These are phyloP conservation scores for Digitaria exilis DNA, from an alignment of 202 grass and related monocot species.

Conservation along the genomic window DNA sequence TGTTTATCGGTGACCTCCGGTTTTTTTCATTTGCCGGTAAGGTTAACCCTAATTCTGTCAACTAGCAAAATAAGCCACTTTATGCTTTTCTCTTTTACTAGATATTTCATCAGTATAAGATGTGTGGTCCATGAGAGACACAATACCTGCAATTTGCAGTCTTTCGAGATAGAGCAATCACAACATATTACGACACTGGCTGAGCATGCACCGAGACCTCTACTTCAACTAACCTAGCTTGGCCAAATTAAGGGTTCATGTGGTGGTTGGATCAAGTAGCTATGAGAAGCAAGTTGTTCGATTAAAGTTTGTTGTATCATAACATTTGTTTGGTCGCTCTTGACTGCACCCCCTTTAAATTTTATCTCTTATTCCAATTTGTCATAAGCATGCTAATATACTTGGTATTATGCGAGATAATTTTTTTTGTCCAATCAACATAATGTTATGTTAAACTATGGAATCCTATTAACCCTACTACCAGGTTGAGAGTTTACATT, in stretches of 20 bases:
- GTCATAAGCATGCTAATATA: not conserved
- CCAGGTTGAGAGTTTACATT: not conserved
- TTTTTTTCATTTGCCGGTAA: too few relatives aligned
- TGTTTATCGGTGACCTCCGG: too few relatives aligned
- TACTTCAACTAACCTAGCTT: constrained; percentile 12
- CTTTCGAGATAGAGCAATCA: not conserved
- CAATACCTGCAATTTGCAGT: not conserved
- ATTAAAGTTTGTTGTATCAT: not conserved
- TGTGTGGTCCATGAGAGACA: not conserved
- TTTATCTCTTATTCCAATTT: not conserved
- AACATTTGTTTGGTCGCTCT: not conserved
- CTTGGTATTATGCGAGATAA: not conserved
- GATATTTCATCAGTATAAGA: not conserved
- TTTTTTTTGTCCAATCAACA: not conserved
- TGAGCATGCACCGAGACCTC: not conserved
- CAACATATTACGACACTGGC: constrained; percentile 12
- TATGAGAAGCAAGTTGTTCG: not conserved
- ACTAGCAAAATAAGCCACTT: not conserved
- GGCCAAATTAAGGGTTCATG: not conserved
- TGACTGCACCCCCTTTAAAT: not conserved
- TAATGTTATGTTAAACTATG: not conserved
- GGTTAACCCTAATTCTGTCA: too few relatives aligned
- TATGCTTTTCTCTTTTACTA: constrained; percentile 1
- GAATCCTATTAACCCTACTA: not conserved
- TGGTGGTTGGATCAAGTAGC: not conserved